These are phyloP conservation scores for Graphilbum ipis-grandicollis DNA, from an alignment of 2,329 filamentous ascomycete genomes.

Conservation along the genomic window DNA sequence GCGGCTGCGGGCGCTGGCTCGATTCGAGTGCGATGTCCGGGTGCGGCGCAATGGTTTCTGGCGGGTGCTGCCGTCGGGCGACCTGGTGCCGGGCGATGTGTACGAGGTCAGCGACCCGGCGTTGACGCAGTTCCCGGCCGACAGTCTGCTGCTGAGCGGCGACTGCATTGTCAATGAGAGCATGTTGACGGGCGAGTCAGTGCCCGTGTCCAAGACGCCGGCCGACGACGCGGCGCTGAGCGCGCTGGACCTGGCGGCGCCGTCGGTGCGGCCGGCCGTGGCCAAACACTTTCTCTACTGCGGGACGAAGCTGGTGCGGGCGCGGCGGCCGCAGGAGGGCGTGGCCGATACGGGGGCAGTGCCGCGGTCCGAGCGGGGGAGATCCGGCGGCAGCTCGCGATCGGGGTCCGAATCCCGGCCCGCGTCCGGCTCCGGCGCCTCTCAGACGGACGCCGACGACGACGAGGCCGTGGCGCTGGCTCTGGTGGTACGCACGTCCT, in stretches of 20 bases:
- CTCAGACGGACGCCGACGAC: constrained; percentile 19
- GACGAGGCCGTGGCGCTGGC: constrained; percentile 84
- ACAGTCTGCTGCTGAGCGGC: constrained; percentile 77
- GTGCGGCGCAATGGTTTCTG: constrained; percentile 92
- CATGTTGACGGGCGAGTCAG: constrained; percentile 95
- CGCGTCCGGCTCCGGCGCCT: neutral
- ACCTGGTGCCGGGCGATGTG: constrained; percentile 87
- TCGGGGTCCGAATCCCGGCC: no score
- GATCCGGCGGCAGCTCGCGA: no score
- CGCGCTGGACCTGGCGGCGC: constrained; percentile 59
- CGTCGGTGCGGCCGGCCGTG: constrained; percentile 66
- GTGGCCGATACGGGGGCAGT: no score
- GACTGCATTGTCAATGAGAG: constrained; percentile 99
- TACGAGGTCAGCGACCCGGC: constrained; percentile 94
- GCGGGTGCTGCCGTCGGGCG: constrained; percentile 71
- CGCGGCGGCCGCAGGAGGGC: constrained; percentile 72
- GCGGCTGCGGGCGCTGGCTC: constrained; percentile 75
- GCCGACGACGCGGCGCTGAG: constrained; percentile 65
- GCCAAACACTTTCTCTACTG: constrained; percentile 85
- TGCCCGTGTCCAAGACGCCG: constrained; percentile 85
- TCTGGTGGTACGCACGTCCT: constrained; percentile 84
- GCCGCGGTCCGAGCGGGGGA: no score
- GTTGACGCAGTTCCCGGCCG: constrained; percentile 73
- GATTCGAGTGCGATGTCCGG: constrained; percentile 87
- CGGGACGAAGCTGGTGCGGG: constrained; percentile 88